Conservation (phyloP, 2,329 filamentous ascomycete species). For the Coniella vitis region DNA sequence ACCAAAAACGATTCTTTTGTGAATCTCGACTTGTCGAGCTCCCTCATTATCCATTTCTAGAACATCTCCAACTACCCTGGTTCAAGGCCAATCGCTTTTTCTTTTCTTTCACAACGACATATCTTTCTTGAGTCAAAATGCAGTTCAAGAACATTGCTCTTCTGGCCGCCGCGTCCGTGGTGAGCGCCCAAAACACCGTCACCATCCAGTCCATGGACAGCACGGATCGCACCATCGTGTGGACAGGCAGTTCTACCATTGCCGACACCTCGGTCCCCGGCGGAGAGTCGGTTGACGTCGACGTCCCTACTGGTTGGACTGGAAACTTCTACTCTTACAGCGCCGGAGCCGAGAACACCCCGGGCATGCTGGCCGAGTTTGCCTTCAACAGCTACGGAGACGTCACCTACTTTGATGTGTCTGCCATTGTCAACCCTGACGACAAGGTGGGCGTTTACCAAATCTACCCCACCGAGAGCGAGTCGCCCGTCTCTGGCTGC, state of each 20-base stretch:
- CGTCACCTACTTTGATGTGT: slow-evolving; percentile 37
- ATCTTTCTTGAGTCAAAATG: slow-evolving; percentile 40
- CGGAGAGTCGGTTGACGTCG: slow-evolving; percentile 28
- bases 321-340: slow-evolving; percentile 31
- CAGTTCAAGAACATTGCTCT: slow-evolving; percentile 43
- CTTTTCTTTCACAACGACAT: slow-evolving; percentile 5
- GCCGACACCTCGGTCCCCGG: slow-evolving; percentile 33
- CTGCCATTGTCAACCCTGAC: slow-evolving; percentile 35
- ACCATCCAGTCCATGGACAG: slow-evolving; percentile 54
- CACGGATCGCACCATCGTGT: slow-evolving; percentile 41
- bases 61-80: not conserved
- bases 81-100: too few relatives aligned
- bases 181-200: slow-evolving; percentile 40
- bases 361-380: slow-evolving; percentile 33
- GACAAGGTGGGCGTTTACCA: slow-evolving; percentile 33
- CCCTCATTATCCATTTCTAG: not conserved
- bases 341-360: slow-evolving; percentile 24
- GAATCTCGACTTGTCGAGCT: not conserved
- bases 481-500: slow-evolving; percentile 32
- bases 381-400: slow-evolving; percentile 29
- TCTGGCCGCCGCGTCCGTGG: slow-evolving; percentile 33
- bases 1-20: not conserved
- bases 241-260: slow-evolving; percentile 40
- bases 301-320: slow-evolving; percentile 22
- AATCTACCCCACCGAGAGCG: slow-evolving; percentile 28